These are phyloP conservation scores for Leccinum griseonigrum DNA, from an alignment of 1,284 basidiomycete genomes.

Conservation along the genomic window DNA sequence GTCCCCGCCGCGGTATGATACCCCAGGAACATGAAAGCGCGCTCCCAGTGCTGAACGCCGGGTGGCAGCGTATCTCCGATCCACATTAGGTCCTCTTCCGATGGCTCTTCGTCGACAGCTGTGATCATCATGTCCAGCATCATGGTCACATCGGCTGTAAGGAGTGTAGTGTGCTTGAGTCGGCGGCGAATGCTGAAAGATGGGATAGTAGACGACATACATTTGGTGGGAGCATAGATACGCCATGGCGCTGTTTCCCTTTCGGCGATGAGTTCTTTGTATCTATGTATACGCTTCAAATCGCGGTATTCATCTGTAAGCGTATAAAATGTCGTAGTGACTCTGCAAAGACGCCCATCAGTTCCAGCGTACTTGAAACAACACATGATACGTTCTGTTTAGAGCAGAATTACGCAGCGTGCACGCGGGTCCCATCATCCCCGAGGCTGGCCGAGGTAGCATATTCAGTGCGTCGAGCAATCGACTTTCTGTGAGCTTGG, in stretches of 20 bases:
- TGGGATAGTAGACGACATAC: slow-evolving; percentile 4
- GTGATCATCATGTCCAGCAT: slow-evolving; percentile 28
- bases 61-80: background rate
- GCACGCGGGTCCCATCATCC: slow-evolving; percentile 24
- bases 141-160: slow-evolving; percentile 16
- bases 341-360: slow-evolving; percentile 14
- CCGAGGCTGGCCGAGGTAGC: slow-evolving; percentile 9
- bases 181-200: background rate
- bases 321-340: slow-evolving; percentile 1
- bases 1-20: background rate
- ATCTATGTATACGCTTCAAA: slow-evolving; percentile 17
- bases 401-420: slow-evolving; percentile 21
- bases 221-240: slow-evolving; percentile 18
- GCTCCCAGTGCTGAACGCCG: background rate
- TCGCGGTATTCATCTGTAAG: slow-evolving; percentile 7
- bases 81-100: slow-evolving; percentile 16
- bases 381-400: slow-evolving; percentile 5
- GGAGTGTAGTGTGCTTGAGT: background rate
- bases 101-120: slow-evolving; percentile 19
- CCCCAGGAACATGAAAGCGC: background rate
- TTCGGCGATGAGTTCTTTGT: slow-evolving; percentile 16
- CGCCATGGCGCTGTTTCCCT: slow-evolving; percentile 17
- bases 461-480: background rate
- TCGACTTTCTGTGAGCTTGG: background rate
- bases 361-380: background rate